Evolutionary conservation across 192 early-diverging fungal species (phyloP), one percentile per base, ranked within the genome.

Genomic region (Coemansia sp.): DNA sequence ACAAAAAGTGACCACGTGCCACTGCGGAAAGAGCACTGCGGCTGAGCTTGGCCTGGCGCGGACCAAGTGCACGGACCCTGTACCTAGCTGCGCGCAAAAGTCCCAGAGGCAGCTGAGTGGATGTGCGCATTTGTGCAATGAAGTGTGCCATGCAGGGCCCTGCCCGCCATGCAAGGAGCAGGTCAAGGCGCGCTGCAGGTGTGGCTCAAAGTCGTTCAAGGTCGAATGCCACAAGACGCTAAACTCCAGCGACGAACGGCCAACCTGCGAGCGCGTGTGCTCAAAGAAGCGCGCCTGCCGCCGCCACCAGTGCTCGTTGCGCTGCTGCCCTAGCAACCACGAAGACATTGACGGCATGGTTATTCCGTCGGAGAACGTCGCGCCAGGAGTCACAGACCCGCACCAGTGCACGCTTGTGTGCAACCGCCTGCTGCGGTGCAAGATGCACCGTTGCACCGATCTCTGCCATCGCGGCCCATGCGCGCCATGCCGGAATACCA

Each of bases 381-480:
- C 48, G 26, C 73, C 68, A 4, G 76, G 76, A 1, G n/a, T 30
- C 6, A 73, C 71, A 24, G 72, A 78, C 16, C 75, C 78, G 26
- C 92, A 94, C 67, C 78, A 78, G 35, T 94, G 92, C 75, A 76
- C 78, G 21, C 65, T 91, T 23, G 63, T 83, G 0, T 98, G 97
- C 72, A 90, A 87, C 30, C 88, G 88, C 56, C 75, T 81, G 58
- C 86, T 97, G 24, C 75, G 87, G 36, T 98, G 97, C 85, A 93
- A 93, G 20, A 74, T 74, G 30, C 97, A 98, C 75, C 65, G 43
- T 18, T 98, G 95, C 69, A 76, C 86, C 38, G 77, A 87, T 53
- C 76, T 70, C 4, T 98, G 97, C 68, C 95, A 98, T 73, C 86
- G 86, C 33, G 89, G 90, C 5, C 73, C 81, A 6, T 97, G 96